Conservation (phyloP, 2,329 filamentous ascomycete species). For the Stagonosporopsis rhizophila region DNA sequence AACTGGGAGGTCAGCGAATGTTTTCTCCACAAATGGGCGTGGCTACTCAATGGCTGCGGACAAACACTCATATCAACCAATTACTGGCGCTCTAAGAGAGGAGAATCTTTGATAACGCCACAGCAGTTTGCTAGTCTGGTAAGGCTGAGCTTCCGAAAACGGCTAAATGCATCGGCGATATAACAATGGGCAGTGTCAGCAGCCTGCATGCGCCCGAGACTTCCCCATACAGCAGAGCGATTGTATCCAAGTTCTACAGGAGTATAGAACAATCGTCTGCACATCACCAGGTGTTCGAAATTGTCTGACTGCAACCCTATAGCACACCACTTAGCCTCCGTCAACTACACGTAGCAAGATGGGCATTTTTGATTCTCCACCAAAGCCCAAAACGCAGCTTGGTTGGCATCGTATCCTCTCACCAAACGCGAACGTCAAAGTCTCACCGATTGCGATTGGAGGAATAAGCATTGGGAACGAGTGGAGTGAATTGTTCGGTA, state of each 20-base stretch:
- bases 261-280: neutral
- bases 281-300: neutral
- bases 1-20: slow-evolving; percentile 58
- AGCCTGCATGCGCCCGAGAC: slow-evolving; percentile 4
- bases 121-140: slow-evolving; percentile 11
- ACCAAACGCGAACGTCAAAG: slow-evolving; percentile 67
- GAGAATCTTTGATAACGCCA: slow-evolving; percentile 18
- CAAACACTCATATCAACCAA: slow-evolving; percentile 46
- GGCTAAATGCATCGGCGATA: neutral
- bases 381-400: slow-evolving; percentile 45
- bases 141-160: slow-evolving; percentile 8
- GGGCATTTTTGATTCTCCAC: slow-evolving; percentile 18
- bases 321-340: neutral
- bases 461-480: slow-evolving; percentile 70
- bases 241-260: neutral
- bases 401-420: slow-evolving; percentile 71
- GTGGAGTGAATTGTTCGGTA: slow-evolving; percentile 65
- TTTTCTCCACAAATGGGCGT: slow-evolving; percentile 58
- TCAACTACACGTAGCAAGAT: neutral
- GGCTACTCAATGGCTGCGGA: slow-evolving; percentile 48
- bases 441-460: slow-evolving; percentile 59
- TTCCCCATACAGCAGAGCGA: slow-evolving; percentile 1
- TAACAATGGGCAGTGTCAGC: slow-evolving; percentile 15
- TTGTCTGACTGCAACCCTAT: neutral
- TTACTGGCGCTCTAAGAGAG: slow-evolving; percentile 24